Base-by-base conservation (phyloP, 345 rosid genomes). In the Gossypium arboreum region DNA sequence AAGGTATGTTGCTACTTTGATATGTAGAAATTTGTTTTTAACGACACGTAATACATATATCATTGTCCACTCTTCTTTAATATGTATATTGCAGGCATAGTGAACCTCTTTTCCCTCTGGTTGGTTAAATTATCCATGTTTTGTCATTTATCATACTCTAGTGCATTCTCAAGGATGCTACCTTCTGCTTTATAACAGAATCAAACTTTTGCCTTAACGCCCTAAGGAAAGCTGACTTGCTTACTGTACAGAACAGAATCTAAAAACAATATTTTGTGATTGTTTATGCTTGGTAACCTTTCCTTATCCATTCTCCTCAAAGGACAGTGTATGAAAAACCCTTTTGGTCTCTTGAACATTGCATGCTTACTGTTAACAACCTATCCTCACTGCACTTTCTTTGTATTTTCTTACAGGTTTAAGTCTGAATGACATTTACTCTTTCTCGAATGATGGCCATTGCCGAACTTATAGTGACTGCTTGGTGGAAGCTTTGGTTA, bases 401-500 rank as follows among this genome's bases (percentile, higher is more conserved):
- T 45, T 9, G 7, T 25, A 48, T 48, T 71, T 12, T 54, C 75
- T 50, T 74, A 45, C 86, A 90, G 94, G 79, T 79, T 77, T 82
- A 24, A 68, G 56, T 81, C 73, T 79, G 25, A 68, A 52, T 59
- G 67, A 63, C 56, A 71, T 67, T 24, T 72, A 55, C 74, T 71
- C 84, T 60, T 52, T 75, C 24, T 60, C 60, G 18, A 77, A 43
- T 64, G 75, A 67, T 77, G 48, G 74, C 27, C 77, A 44, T 29
- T 82, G 90, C 78, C 88, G 84, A 59, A 92, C 97, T 29, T 94
- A 87, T 62, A 86, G 86, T 67, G 94, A 94, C 83, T 92, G 89
- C 87, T 92, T 94, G 78, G 91, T 83, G 43, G 94, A 90, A 77
- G 92, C 97, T 47, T 85, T 92, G 79, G 54, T 87, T 51, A 80